These are phyloP conservation scores for Fusarium sororula DNA, from an alignment of 2,329 filamentous ascomycete species.

Conservation along the genomic window DNA sequence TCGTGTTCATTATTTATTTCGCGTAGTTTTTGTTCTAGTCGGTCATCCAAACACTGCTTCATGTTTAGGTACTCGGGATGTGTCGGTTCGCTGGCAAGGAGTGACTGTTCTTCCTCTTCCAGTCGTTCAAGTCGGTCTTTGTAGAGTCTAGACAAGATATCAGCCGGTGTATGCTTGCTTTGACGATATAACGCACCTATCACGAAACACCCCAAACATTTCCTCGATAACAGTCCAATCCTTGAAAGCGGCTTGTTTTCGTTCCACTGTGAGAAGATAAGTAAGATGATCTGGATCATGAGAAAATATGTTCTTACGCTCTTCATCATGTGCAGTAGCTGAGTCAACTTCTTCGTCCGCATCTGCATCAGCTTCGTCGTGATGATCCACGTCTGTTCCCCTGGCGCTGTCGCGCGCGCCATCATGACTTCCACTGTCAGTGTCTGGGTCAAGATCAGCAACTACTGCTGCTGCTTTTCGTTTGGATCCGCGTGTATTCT, in stretches of 20 bases:
- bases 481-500: conserved; percentile 54
- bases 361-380: conserved; percentile 64
- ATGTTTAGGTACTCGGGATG: conserved; percentile 93
- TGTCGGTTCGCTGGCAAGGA: conserved; percentile 69
- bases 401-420: conserved; percentile 47
- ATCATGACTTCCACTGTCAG: conserved; percentile 46
- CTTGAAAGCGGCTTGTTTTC: conserved; percentile 82
- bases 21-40: conserved; percentile 81
- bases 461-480: conserved; percentile 46
- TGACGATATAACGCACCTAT: conserved; percentile 65
- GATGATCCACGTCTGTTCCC: conserved; percentile 54
- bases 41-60: conserved; percentile 85
- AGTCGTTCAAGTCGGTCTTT: conserved; percentile 87
- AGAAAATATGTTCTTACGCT: conserved; percentile 55
- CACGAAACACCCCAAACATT: conserved; percentile 87
- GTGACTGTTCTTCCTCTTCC: conserved; percentile 73
- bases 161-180: conserved; percentile 20
- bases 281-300: conserved; percentile 20
- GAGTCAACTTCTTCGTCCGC: conserved; percentile 68
- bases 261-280: conserved; percentile 66
- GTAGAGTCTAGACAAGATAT: conserved; percentile 70
- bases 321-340: conserved; percentile 70
- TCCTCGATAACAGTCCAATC: conserved; percentile 83
- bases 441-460: conserved; percentile 45
- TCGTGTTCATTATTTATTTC: conserved; percentile 78